A percentile compares a stretch with the other conserved stretches of the same genome.
Conservation (phyloP, 75 land plant species). For the Azolla pinnata region DNA sequence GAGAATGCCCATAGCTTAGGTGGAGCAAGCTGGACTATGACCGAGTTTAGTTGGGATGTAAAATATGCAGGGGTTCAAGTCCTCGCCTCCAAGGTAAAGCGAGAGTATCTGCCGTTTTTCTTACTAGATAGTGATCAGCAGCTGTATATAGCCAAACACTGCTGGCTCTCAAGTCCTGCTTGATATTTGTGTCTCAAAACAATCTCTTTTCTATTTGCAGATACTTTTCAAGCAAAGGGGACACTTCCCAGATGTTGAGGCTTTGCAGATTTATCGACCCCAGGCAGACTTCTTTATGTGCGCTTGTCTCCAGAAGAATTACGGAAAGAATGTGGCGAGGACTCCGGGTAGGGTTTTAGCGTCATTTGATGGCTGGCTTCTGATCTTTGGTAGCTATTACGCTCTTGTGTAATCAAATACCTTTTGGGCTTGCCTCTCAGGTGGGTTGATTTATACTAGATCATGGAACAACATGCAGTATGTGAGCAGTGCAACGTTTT, state of each 20-base stretch:
- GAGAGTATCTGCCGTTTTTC: neutral
- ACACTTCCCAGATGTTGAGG: conserved; percentile 26
- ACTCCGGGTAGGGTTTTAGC: neutral
- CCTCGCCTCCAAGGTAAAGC: conserved; percentile 50
- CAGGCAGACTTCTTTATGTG: conserved; percentile 80
- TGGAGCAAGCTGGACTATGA: conserved; percentile 50
- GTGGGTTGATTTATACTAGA: conserved; percentile 61
- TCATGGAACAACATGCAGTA: conserved; percentile 96
- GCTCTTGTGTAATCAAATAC: neutral
- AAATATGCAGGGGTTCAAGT: conserved; percentile 63
- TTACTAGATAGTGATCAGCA: neutral
- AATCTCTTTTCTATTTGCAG: conserved; percentile 19
- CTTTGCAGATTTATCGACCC: conserved; percentile 34
- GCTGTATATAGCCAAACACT: neutral
- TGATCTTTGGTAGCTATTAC: neutral
- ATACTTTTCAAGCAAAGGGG: conserved; percentile 42
- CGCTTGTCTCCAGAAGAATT: conserved; percentile 58
- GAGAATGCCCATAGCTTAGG: conserved; percentile 44
- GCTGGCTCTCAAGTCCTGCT: neutral
- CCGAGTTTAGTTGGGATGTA: conserved; percentile 64
- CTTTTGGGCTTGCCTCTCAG: conserved; percentile 4
- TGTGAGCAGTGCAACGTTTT: conserved; percentile 60
- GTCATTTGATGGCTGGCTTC: neutral
- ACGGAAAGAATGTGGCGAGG: conserved; percentile 23
- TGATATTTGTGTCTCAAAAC: conserved; percentile 7